Evolutionary conservation across 2,329 filamentous ascomycete species (phyloP).

Genomic region (Arthrobotrys musiformis): DNA sequence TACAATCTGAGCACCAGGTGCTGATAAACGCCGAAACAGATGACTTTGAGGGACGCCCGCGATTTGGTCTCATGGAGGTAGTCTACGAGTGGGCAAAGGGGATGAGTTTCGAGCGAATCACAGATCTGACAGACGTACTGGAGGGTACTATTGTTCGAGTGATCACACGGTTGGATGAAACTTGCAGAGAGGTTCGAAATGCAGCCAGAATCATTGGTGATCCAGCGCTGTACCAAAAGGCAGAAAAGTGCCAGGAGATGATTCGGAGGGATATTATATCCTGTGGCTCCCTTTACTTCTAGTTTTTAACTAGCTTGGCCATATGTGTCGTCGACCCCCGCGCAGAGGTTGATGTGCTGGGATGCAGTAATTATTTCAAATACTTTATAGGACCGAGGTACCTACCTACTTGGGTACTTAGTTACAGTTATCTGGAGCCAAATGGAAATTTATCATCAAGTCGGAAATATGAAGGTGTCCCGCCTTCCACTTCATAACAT

Average conservation of each 20-base stretch:
- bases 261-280: conserved; percentile 80
- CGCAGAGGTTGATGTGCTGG: not conserved
- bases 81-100: conserved; percentile 98
- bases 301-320: not conserved
- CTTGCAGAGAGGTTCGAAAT: conserved; percentile 96
- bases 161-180: conserved; percentile 93
- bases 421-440: no score
- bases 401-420: no score
- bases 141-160: conserved; percentile 97
- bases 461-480: no score
- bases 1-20: conserved; percentile 90
- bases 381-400: no score
- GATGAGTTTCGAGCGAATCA: conserved; percentile 99
- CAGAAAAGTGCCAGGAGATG: conserved; percentile 96
- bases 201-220: conserved; percentile 95
- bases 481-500: no score
- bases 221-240: conserved; percentile 91
- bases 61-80: conserved; percentile 95
- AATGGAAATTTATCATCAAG: no score
- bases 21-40: conserved; percentile 88
- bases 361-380: no score
- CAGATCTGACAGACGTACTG: conserved; percentile 91
- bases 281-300: conserved; percentile 59
- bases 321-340: not conserved
- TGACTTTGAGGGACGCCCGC: conserved; percentile 85